phyloP scores from a whole-genome alignment of 495 filamentous ascomycete genomes.

The Bombardia bombarda region DNA sequence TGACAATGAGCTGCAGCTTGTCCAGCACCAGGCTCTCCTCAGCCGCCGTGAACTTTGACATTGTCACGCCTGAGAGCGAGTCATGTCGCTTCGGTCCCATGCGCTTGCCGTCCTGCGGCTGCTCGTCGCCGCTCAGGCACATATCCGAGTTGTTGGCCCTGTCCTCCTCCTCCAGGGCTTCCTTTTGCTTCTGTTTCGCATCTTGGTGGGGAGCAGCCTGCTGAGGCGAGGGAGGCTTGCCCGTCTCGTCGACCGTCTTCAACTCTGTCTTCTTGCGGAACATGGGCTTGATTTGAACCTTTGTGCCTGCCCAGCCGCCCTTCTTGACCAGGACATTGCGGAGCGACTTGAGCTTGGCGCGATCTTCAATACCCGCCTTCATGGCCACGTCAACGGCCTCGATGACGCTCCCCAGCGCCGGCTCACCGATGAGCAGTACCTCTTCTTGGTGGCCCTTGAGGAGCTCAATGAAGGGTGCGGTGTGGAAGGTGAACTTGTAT shows the following conservation, averaged over 20 bases:
- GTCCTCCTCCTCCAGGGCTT: conserved; percentile 8
- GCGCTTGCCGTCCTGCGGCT: too few species aligned
- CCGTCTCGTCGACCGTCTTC: conserved; percentile 7
- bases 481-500: conserved; percentile 98
- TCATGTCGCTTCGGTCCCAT: conserved; percentile 57
- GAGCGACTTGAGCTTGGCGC: conserved; percentile 72
- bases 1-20: conserved; percentile 95
- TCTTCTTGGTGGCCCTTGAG: conserved; percentile 94
- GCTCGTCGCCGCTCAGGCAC: too few species aligned
- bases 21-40: conserved; percentile 87
- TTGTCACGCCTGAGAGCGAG: conserved; percentile 76
- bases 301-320: conserved; percentile 87
- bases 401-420: conserved; percentile 81
- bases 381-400: conserved; percentile 75
- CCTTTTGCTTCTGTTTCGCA: too few species aligned
- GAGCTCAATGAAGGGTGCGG: conserved; percentile 87
- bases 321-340: conserved; percentile 84
- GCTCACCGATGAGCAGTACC: conserved; percentile 85
- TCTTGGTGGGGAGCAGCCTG: too few species aligned
- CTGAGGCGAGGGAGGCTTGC: too few species aligned
- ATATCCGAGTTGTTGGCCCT: conserved; percentile 3
- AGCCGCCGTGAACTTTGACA: conserved; percentile 81
- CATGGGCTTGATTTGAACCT: conserved; percentile 99
- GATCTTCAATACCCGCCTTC: conserved; percentile 71
- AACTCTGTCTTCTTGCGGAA: conserved; percentile 46